phyloP scores from a whole-genome alignment of 768 basidiomycete species.

The Boletus pseudopeckii region DNA sequence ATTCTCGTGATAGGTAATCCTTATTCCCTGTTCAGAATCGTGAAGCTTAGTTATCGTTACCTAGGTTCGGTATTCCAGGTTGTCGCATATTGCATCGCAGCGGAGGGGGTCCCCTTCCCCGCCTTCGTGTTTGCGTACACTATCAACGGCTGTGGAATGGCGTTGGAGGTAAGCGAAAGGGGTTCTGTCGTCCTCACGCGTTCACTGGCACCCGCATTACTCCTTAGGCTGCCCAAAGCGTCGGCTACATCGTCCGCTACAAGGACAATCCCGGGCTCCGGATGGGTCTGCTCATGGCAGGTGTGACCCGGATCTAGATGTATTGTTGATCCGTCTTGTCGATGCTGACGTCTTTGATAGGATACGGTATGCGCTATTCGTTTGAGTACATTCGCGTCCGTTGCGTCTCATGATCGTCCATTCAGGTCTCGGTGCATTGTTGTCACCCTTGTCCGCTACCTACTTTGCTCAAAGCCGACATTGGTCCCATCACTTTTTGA shows the following conservation, averaged over 20 bases:
- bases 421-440: constrained; percentile 1
- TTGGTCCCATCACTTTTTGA: constrained; percentile 3
- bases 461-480: neutral
- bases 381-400: neutral
- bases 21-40: constrained; percentile 31
- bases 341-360: neutral
- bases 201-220: neutral
- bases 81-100: neutral
- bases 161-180: neutral
- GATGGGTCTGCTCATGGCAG: constrained; percentile 44
- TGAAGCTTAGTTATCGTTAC: constrained; percentile 18
- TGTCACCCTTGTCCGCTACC: neutral
- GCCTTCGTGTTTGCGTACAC: constrained; percentile 1
- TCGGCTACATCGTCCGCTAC: constrained; percentile 39
- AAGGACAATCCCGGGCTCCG: constrained; percentile 35
- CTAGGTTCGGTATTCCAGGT: neutral
- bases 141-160: constrained; percentile 3
- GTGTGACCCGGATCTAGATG: constrained; percentile 19
- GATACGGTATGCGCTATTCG: neutral
- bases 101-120: neutral
- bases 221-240: constrained; percentile 40
- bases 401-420: neutral
- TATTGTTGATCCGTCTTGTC: constrained; percentile 24
- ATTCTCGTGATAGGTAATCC: constrained; percentile 36
- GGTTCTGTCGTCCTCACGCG: constrained; percentile 21